Evolutionary conservation across 2,329 filamentous ascomycete species (phyloP).

Genomic region (Neopestalotiopsis rosae): DNA sequence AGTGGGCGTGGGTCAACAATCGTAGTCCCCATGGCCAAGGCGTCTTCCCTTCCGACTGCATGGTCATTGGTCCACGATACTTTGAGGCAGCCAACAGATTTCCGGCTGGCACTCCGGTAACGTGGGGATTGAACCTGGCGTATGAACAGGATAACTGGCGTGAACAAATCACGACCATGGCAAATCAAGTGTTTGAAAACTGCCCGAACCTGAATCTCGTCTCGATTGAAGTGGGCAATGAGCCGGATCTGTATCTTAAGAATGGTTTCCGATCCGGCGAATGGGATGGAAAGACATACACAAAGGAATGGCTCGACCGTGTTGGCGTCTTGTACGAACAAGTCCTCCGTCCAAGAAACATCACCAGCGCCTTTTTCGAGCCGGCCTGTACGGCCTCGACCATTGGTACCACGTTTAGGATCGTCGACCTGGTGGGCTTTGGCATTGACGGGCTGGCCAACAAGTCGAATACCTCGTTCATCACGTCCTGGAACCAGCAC

Average conservation of each 20-base stretch:
- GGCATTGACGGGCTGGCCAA: slow-evolving; percentile 44
- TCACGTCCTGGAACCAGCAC: slow-evolving; percentile 56
- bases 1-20: slow-evolving; percentile 44
- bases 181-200: slow-evolving; percentile 31
- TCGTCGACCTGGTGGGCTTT: slow-evolving; percentile 43
- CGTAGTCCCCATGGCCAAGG: slow-evolving; percentile 44
- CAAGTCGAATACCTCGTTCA: slow-evolving; percentile 36
- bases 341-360: slow-evolving; percentile 46
- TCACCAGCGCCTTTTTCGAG: slow-evolving; percentile 52
- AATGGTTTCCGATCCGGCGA: slow-evolving; percentile 49
- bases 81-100: slow-evolving; percentile 54
- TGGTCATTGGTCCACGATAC: slow-evolving; percentile 52
- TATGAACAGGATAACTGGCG: slow-evolving; percentile 49
- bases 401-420: slow-evolving; percentile 54
- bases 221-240: slow-evolving; percentile 37
- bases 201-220: slow-evolving; percentile 32
- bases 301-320: slow-evolving; percentile 49
- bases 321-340: slow-evolving; percentile 48
- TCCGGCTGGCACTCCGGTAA: slow-evolving; percentile 53
- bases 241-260: slow-evolving; percentile 37
- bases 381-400: slow-evolving; percentile 53
- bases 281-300: slow-evolving; percentile 50
- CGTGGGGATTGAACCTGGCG: slow-evolving; percentile 55
- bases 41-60: slow-evolving; percentile 44
- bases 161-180: slow-evolving; percentile 46